Percentiles rank a stretch among this genome's conserved stretches.
These are phyloP conservation scores for Nepenthes gracilis DNA, from an alignment of 148 eudicot genomes.

Conservation along the genomic window DNA sequence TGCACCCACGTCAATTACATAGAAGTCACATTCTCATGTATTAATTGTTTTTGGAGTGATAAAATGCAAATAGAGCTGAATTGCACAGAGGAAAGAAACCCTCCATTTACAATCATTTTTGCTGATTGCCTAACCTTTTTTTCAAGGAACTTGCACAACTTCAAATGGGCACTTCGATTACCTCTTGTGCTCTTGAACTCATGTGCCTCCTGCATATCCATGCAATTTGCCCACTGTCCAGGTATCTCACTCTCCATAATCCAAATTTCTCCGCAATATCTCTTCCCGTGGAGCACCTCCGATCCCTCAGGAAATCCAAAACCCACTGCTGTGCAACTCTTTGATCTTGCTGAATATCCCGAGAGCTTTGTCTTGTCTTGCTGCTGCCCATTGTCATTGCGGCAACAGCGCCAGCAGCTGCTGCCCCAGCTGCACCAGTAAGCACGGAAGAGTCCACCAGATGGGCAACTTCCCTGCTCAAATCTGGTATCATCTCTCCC, in stretches of 20 bases:
- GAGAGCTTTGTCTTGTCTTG: conserved; percentile 26
- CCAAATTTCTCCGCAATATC: conserved; percentile 95
- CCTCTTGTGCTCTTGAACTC: conserved; percentile 54
- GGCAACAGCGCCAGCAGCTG: conserved; percentile 61
- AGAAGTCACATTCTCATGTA: too few relatives aligned
- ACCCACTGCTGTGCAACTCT: conserved; percentile 93
- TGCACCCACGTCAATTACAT: too few relatives aligned
- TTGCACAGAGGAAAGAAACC: too few relatives aligned
- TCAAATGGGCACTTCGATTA: conserved; percentile 69
- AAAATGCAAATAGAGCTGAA: too few relatives aligned
- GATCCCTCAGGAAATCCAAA: conserved; percentile 73
- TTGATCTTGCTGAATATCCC: conserved; percentile 68
- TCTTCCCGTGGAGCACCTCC: conserved; percentile 58
- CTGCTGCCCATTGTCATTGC: conserved; percentile 27
- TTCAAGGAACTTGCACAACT: not conserved
- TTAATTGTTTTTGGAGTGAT: too few relatives aligned
- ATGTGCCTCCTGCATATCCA: conserved; percentile 86
- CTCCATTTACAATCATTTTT: too few relatives aligned
- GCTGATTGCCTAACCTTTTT: too few relatives aligned
- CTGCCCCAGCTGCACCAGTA: conserved; percentile 62
- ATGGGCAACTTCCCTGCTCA: conserved; percentile 68
- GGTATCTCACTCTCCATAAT: conserved; percentile 80
- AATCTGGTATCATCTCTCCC: conserved; percentile 89
- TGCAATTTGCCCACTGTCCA: conserved; percentile 79
- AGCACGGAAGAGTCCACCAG: conserved; percentile 45